Evolutionary conservation across 31 red algal species (phyloP).

Genomic region (Porphyra umbilicalis): DNA sequence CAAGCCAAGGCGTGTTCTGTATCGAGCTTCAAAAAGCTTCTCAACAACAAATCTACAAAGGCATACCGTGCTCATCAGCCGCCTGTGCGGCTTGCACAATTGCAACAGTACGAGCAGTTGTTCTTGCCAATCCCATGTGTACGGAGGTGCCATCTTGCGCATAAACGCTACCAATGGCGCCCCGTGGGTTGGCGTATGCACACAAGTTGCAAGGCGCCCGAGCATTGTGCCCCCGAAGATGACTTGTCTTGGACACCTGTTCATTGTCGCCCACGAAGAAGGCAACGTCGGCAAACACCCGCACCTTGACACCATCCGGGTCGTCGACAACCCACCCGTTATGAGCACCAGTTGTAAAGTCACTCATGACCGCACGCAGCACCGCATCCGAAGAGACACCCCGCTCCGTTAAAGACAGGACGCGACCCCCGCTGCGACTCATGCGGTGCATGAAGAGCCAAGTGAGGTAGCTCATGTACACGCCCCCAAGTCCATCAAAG

Average conservation of each 20-base stretch:
- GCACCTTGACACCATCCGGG: background rate
- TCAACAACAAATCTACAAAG: too few species aligned
- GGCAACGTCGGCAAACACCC: background rate
- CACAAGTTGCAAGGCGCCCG: too few species aligned
- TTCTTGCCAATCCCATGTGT: too few species aligned
- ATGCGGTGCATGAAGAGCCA: background rate
- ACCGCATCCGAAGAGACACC: background rate
- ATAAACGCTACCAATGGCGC: too few species aligned
- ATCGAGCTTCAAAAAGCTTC: too few species aligned
- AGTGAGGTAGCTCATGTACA: background rate
- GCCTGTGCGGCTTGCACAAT: too few species aligned
- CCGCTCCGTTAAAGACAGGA: background rate
- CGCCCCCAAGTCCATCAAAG: background rate
- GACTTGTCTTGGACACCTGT: background rate
- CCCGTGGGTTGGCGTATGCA: too few species aligned
- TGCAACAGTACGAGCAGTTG: too few species aligned
- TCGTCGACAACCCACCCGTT: background rate
- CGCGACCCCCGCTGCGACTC: background rate
- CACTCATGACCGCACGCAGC: background rate
- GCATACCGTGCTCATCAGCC: too few species aligned
- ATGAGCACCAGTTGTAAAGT: background rate
- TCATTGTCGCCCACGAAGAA: background rate
- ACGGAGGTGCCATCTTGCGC: too few species aligned
- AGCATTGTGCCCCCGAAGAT: too few species aligned
- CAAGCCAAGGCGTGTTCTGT: too few species aligned